Conservation (phyloP, 352 stramenopile species). For the Phytopythium sindhum region DNA sequence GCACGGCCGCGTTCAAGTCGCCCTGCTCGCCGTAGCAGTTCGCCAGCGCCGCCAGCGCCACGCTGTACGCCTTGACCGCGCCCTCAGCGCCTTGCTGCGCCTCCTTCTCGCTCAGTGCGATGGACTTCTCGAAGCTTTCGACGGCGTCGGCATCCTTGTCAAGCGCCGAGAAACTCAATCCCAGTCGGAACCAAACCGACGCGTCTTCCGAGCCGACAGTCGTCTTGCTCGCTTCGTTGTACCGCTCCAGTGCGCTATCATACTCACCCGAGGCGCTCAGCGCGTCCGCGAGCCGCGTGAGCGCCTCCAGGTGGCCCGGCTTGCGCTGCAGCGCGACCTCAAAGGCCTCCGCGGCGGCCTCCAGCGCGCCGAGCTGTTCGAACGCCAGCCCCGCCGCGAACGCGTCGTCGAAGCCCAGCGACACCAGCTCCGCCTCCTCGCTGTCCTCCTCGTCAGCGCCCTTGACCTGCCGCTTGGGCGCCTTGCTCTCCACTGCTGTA, state of each 20-base stretch:
- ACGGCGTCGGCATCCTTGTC: constrained; percentile 33
- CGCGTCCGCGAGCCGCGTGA: constrained; percentile 49
- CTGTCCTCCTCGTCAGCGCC: constrained; percentile 25
- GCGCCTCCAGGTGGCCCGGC: constrained; percentile 43
- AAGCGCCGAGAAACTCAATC: constrained; percentile 30
- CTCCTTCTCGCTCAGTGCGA: constrained; percentile 21
- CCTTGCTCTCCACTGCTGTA: constrained; percentile 9
- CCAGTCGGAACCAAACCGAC: constrained; percentile 53
- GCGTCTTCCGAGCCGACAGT: constrained; percentile 31
- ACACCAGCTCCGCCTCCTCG: constrained; percentile 37
- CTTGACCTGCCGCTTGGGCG: constrained; percentile 28
- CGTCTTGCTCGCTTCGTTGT: constrained; percentile 30
- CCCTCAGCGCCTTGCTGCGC: constrained; percentile 16
- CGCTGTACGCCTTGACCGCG: constrained; percentile 38
- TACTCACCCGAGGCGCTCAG: constrained; percentile 29
- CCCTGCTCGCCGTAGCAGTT: constrained; percentile 51
- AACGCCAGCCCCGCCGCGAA: constrained; percentile 63
- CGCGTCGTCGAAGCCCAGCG: constrained; percentile 53
- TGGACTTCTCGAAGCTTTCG: constrained; percentile 29
- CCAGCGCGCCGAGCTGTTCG: constrained; percentile 50
- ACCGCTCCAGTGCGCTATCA: constrained; percentile 32
- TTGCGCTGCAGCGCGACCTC: constrained; percentile 30
- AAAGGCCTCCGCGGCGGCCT: constrained; percentile 45
- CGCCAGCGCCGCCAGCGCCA: constrained; percentile 52
- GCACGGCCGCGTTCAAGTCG: constrained; percentile 44